Evolutionary conservation across 805 yeast genomes (phyloP).

Genomic region (Candida yuanshanica): DNA sequence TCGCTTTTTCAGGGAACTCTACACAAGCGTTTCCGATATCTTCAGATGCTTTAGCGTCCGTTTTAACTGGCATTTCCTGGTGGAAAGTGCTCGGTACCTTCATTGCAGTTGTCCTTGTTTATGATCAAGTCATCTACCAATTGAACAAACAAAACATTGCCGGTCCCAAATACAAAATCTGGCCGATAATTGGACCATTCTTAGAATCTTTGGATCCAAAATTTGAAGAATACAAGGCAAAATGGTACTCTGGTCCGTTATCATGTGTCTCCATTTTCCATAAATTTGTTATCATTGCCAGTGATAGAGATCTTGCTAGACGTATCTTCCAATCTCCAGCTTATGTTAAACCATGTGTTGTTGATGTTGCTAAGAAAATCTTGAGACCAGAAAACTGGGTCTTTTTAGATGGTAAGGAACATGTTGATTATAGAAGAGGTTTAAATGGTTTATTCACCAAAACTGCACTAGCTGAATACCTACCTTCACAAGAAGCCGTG

Average conservation of each 20-base stretch:
- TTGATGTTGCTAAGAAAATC: slow-evolving; percentile 92
- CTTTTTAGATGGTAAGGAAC: slow-evolving; percentile 92
- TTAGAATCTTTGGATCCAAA: slow-evolving; percentile 92
- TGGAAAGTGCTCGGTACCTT: slow-evolving; percentile 44
- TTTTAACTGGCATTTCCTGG: slow-evolving; percentile 39
- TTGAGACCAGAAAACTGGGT: slow-evolving; percentile 97
- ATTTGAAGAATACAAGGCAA: slow-evolving; percentile 85
- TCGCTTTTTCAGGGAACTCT: background rate
- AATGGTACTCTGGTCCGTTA: slow-evolving; percentile 92
- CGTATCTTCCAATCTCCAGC: slow-evolving; percentile 80
- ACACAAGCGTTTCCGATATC: background rate
- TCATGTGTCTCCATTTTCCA: slow-evolving; percentile 98
- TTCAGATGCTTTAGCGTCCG: background rate
- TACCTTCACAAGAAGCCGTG: slow-evolving; percentile 78
- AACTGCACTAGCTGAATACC: slow-evolving; percentile 73
- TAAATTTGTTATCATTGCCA: slow-evolving; percentile 93
- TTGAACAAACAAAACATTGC: slow-evolving; percentile 80
- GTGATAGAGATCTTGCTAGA: slow-evolving; percentile 81
- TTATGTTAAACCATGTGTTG: slow-evolving; percentile 95
- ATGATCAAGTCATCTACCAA: slow-evolving; percentile 77
- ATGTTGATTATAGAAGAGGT: slow-evolving; percentile 86
- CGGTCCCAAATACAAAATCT: slow-evolving; percentile 81
- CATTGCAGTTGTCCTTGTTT: slow-evolving; percentile 44
- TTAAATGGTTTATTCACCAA: slow-evolving; percentile 86
- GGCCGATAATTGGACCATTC: slow-evolving; percentile 97